Evolutionary conservation across 192 early-diverging fungal genomes (phyloP), one percentile per base, ranked within the genome.

Genomic region (Polychytrium aggregatum): DNA sequence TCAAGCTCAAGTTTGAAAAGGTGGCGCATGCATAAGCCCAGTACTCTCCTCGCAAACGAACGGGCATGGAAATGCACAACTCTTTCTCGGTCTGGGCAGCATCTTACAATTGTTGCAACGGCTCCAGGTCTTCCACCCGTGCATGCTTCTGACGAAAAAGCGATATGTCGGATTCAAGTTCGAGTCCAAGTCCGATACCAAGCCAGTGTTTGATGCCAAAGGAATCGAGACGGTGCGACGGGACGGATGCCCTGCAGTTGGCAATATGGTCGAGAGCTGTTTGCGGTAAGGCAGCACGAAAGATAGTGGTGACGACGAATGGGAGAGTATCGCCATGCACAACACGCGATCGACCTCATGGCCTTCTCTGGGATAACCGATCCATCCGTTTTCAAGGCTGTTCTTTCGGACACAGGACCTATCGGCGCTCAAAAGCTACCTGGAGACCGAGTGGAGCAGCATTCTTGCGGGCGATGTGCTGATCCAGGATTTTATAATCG

Each of bases 1-100:
- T 97, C 20, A 88, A 84, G 51, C 78, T 97, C 20, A 92, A 93
- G 54, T 86, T 97, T 56, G 93, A 97, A 63, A 94, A 95, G 60
- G 85, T 82, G 43, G 33, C 20, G 20, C 9, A n/a, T n/a, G n/a
- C n/a, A n/a, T n/a, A n/a, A n/a, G n/a, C n/a, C n/a, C n/a, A n/a
- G n/a, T n/a, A n/a, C n/a, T n/a, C n/a, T n/a, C n/a, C n/a, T n/a
- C n/a, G n/a, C n/a, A n/a, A n/a, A n/a, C n/a, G n/a, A n/a, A n/a
- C n/a, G n/a, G n/a, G n/a, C n/a, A n/a, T n/a, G n/a, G n/a, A n/a
- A n/a, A n/a, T n/a, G n/a, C n/a, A n/a, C n/a, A n/a, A n/a, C n/a
- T n/a, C n/a, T n/a, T n/a, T n/a, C n/a, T n/a, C n/a, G n/a, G n/a
- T n/a, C n/a, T n/a, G 22, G 42, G 7, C 22, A 37, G 9, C 2